Base-by-base conservation (phyloP, 1,139 yeast species). In the Pichia sp. region DNA sequence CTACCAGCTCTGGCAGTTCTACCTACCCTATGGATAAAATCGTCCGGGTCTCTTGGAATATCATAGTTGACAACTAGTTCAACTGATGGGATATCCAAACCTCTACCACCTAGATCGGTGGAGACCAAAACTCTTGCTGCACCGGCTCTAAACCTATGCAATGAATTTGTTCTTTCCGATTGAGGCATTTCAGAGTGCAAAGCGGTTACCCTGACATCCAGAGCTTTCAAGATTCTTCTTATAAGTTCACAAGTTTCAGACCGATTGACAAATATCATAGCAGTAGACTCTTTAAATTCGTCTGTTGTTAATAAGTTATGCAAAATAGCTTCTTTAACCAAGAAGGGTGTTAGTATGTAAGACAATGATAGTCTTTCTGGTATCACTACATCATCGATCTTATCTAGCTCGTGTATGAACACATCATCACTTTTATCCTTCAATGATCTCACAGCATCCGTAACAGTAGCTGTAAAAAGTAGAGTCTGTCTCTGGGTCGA, bases 1-100 rank as follows among this genome's bases (percentile, higher is more conserved):
- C 95, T 78, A 5, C 98, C 98, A 4, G 99, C 99, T 79, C 99
- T 87, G n/a, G 99, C 99, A 19, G 99, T 93, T 82, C 99, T 90
- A 78, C 99, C 99, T n/a, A 92, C 96, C 69, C 99, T 78, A 73
- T 93, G 99, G 56, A 93, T 89, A 66, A 87, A 95, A 69, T 92
- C 97, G 69, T 93, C 98, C 0, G 99, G 92, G 69, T 93, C 97
- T 4, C 95, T 90, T 5, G 99, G 99, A 41, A 93, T 81, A 67
- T 95, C 99, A 66, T 81, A 93, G 68, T 95, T 93, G 38, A 95
- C 74, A 43, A 95, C 99, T 62, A 92, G 74, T 65, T 85, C 93
- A 6, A 93, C 99, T 4, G 82, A 77, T 1, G 99, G 99, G 52
- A 93, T 93, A 79, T 93, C 99, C 62, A 93, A 79, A 70, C 99